Base-by-base conservation (phyloP, 2,329 filamentous ascomycete species). In the Lachnellula hyalina region DNA sequence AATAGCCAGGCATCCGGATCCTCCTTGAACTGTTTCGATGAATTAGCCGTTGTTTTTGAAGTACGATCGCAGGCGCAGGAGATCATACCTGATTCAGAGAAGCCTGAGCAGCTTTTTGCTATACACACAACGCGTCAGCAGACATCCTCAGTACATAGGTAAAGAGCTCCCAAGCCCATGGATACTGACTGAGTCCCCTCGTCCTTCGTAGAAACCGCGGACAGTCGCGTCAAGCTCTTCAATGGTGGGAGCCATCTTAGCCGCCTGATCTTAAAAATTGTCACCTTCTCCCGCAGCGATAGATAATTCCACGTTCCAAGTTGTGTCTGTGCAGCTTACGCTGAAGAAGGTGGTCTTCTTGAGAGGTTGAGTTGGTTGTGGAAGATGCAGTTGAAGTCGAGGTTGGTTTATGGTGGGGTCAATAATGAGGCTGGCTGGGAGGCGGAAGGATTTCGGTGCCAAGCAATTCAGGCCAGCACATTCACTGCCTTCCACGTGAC, bases 1-100 rank as follows among this genome's bases (percentile, higher is more conserved):
- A 96, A 84, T 63, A 97, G 83, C 94, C 94, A 99, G 57, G 94
- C 87, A 77, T 99, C 94, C 55, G 93, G 92, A 69, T 97, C 96
- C 78, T 97, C 94, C 75, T 97, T 97, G 82, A 99, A 99, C 90
- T 97, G 60, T 63, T 53, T 40, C 46, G 35, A 47, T 45, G 49
- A 47, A 52, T 70, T 50, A 70, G 66, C 55, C 50, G 49, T 44
- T 49, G 52, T 11, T 32, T 49, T 11, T 46, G 40, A 47, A 19
- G 51, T 25, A 48, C 36, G 21, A 42, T 49, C 51, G 38, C 50
- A 23, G 61, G 62, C 60, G 61, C 57, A 62, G 61, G 53, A 51
- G 52, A 32, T 55, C 82, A 71, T 81, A 93, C 90, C 83, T 96
- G 90, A 75, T 96, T 96, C 71, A 97, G 77, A 58, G 90, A 86